Evolutionary conservation across 2,329 filamentous ascomycete genomes (phyloP), one percentile per base, ranked within the genome.

Genomic region (Aspergillus terreus): DNA sequence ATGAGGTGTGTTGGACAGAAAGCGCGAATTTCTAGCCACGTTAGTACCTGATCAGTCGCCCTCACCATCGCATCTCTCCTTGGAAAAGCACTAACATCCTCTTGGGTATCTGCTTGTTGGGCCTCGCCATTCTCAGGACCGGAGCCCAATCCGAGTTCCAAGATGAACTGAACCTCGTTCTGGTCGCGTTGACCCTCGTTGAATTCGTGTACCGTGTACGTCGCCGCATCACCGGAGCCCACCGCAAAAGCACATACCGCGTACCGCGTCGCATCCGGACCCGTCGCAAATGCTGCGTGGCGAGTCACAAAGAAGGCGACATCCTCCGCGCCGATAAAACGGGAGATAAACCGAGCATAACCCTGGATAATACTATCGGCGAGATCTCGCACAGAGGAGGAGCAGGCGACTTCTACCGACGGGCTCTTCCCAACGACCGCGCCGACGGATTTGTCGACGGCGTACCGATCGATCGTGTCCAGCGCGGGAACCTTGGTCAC

Each of bases 401-500:
- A 43, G 49, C 48, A 59, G 10, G 27, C 35, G 27, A 62, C 43
- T 14, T 52, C 49, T 15, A 57, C 23, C n/a, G 35, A 44, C 14
- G 54, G 45, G 41, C 53, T 56, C 17, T 41, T 46, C n/a, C 44
- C 53, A 30, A 53, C 42, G 6, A 38, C 9, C 44, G 41, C 35
- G 2, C 36, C 50, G 9, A 43, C 27, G 40, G 47, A 12, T 10
- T 36, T 48, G n/a, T 58, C 50, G 12, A 57, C 51, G 12, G 47
- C 57, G 54, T 64, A 64, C 19, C 50, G 58, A 48, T 66, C 62
- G 47, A 60, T 48, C 3, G 61, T 63, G 43, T 66, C 59, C 46
- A 66, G 49, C 9, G 60, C 55, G 32, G 63, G 63, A 32, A 66
- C 49, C 46, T 61, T 66, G 21, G 63, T 65, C 14, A 61, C 47